These are phyloP conservation scores for Penicillium fuscoglaucum DNA, from an alignment of 2,329 filamentous ascomycete species.

Conservation along the genomic window DNA sequence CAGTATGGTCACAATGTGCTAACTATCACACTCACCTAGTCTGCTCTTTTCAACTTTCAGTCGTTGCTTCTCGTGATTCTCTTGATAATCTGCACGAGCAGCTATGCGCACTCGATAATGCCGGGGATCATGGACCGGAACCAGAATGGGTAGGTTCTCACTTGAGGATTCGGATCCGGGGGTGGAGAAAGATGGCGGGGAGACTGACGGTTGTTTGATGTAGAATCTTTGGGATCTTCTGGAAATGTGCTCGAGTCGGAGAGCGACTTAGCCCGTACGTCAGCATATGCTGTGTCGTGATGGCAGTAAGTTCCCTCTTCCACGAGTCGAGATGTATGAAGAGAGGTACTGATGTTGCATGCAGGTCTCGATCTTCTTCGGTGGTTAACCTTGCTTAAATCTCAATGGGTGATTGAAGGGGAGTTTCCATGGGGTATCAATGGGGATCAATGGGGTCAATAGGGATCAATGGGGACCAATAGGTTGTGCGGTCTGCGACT, in stretches of 20 bases:
- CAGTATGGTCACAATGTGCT: conserved; percentile 12
- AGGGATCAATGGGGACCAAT: background rate
- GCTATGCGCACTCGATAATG: conserved; percentile 88
- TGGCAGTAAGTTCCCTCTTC: conserved; percentile 69
- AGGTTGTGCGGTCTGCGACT: background rate
- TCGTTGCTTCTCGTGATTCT: conserved; percentile 92
- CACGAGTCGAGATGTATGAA: background rate
- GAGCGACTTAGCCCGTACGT: conserved; percentile 94
- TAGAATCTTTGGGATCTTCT: conserved; percentile 82
- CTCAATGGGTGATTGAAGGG: background rate
- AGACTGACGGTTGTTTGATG: conserved; percentile 7
- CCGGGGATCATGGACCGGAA: conserved; percentile 89
- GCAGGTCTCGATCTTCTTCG: conserved; percentile 42
- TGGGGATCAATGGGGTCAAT: background rate
- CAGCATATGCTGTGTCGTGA: conserved; percentile 85
- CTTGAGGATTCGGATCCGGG: background rate
- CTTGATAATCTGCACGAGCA: conserved; percentile 91
- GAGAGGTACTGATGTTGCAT: conserved; percentile 5
- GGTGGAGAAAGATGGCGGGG: background rate
- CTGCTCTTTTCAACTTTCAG: conserved; percentile 98
- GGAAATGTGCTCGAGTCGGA: conserved; percentile 91
- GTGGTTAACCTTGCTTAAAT: conserved; percentile 26
- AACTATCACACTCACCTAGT: conserved; percentile 53
- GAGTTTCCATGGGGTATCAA: background rate
- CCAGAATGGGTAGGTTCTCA: conserved; percentile 72